Conservation (phyloP, 768 basidiomycete species). For the Cyclocybe cylindracea region DNA sequence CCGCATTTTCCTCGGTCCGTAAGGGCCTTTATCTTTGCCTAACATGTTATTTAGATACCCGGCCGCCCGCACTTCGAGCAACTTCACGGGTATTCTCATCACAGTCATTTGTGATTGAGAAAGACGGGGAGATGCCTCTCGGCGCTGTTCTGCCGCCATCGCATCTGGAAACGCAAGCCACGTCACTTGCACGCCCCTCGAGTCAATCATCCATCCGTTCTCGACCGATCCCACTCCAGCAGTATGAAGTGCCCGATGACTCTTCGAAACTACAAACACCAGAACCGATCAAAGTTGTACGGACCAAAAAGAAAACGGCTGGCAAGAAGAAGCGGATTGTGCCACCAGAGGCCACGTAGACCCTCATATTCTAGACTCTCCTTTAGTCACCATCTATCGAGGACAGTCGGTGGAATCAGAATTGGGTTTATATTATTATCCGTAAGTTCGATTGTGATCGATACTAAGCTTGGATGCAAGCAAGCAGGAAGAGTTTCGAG, state of each 20-base stretch:
- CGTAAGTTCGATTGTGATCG: constrained; percentile 4
- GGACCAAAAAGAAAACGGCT: constrained; percentile 65
- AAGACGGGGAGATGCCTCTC: constrained; percentile 85
- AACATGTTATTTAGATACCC: background rate
- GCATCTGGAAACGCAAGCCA: constrained; percentile 22
- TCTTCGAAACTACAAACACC: constrained; percentile 47
- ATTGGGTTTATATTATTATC: constrained; percentile 3
- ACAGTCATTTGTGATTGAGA: constrained; percentile 65
- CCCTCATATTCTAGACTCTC: background rate
- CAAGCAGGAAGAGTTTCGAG: constrained; percentile 21
- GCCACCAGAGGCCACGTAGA: background rate
- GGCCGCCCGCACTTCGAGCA: constrained; percentile 46
- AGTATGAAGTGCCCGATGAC: constrained; percentile 55
- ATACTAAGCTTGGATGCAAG: constrained; percentile 8
- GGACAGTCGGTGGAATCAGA: background rate
- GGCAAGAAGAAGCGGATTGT: constrained; percentile 70
- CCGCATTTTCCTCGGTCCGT: background rate
- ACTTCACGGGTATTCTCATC: constrained; percentile 39
- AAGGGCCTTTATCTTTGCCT: background rate
- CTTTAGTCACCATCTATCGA: background rate
- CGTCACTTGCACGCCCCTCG: constrained; percentile 20
- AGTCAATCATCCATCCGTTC: constrained; percentile 33
- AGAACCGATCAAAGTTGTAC: constrained; percentile 75
- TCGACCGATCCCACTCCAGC: constrained; percentile 43
- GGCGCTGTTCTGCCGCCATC: constrained; percentile 33